Evolutionary conservation across 2,329 filamentous ascomycete genomes (phyloP).

Genomic region (Fusarium fujikuroi): DNA sequence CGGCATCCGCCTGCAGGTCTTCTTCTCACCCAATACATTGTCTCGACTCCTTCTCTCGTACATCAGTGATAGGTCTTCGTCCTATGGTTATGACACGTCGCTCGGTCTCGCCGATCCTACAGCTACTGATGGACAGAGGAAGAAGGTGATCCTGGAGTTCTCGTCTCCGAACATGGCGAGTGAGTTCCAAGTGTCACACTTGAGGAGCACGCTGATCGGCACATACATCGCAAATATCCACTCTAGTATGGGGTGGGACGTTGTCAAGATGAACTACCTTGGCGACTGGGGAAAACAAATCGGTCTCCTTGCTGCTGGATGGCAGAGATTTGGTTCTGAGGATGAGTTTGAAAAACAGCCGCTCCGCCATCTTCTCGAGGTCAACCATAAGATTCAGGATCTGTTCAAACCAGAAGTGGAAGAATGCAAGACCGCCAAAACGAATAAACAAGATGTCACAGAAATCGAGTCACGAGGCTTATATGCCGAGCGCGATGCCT

Average conservation of each 20-base stretch:
- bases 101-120: conserved; percentile 27
- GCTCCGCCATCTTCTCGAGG: conserved; percentile 74
- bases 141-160: conserved; percentile 73
- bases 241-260: conserved; percentile 73
- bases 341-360: conserved; percentile 71
- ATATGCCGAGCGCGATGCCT: conserved; percentile 62
- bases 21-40: conserved; percentile 38
- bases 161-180: conserved; percentile 80
- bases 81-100: conserved; percentile 38
- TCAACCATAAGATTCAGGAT: conserved; percentile 74
- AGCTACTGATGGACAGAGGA: conserved; percentile 12
- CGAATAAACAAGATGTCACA: conserved; percentile 51
- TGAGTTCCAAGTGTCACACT: conserved; percentile 75
- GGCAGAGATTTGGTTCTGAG: conserved; percentile 72
- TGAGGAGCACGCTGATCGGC: conserved; percentile 77
- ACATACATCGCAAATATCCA: conserved; percentile 75
- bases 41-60: conserved; percentile 36
- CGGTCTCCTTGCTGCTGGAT: conserved; percentile 72
- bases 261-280: conserved; percentile 75
- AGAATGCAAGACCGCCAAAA: conserved; percentile 59
- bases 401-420: conserved; percentile 72
- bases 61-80: conserved; percentile 31
- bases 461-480: conserved; percentile 53
- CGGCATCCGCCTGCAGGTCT: conserved; percentile 40
- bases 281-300: conserved; percentile 81